A percentile compares a stretch with the other conserved stretches of the same genome.
Conservation (phyloP, 2,329 filamentous ascomycete genomes). For the Harringtonia aguacate region DNA sequence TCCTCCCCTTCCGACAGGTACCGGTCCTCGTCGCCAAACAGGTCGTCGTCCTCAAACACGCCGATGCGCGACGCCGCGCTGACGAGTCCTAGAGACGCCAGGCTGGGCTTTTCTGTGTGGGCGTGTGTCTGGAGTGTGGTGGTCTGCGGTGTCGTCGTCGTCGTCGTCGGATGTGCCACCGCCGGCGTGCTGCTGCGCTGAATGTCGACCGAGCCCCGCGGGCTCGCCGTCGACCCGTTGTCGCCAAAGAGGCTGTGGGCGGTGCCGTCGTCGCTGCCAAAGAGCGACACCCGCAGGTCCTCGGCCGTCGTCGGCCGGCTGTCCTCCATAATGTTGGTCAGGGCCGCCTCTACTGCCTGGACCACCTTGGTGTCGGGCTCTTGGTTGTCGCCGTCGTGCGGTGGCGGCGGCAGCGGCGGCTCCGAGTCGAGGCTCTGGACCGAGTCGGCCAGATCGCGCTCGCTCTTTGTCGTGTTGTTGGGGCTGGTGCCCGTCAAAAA, state of each 20-base stretch:
- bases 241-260: slow-evolving; percentile 24
- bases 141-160: not conserved
- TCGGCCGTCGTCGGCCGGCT: slow-evolving; percentile 53
- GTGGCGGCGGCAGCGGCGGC: too few relatives aligned
- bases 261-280: slow-evolving; percentile 40
- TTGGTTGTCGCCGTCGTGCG: too few relatives aligned
- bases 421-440: slow-evolving; percentile 64
- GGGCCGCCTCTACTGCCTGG: slow-evolving; percentile 81
- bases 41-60: slow-evolving; percentile 86
- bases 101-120: slow-evolving; percentile 59
- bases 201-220: slow-evolving; percentile 22
- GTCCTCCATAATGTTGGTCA: slow-evolving; percentile 86
- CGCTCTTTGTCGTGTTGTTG: slow-evolving; percentile 19
- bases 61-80: slow-evolving; percentile 79
- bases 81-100: slow-evolving; percentile 84
- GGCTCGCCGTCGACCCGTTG: slow-evolving; percentile 1
- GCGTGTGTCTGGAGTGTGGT: not conserved
- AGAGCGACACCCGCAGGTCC: slow-evolving; percentile 56
- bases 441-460: slow-evolving; percentile 62
- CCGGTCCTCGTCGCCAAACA: slow-evolving; percentile 82
- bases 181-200: slow-evolving; percentile 14
- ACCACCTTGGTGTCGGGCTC: slow-evolving; percentile 68
- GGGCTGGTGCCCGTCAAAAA: slow-evolving; percentile 15
- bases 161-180: not conserved
- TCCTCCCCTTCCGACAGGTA: slow-evolving; percentile 72